Percentiles rank a stretch among this genome's conserved stretches.
Evolutionary conservation across 2,329 filamentous ascomycete species (phyloP).

Genomic region (Xylariaceae sp.): DNA sequence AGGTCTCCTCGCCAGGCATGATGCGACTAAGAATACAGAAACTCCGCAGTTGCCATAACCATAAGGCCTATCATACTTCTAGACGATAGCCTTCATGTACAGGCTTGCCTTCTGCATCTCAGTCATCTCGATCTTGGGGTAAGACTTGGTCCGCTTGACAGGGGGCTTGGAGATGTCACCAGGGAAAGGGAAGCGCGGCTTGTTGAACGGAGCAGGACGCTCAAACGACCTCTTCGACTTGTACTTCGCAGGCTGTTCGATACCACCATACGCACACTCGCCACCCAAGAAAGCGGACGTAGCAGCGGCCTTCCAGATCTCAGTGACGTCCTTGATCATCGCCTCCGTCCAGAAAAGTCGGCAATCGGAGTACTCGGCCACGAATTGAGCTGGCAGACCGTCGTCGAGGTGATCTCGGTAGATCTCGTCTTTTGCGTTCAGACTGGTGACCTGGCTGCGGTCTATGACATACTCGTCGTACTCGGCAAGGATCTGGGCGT

Average conservation of each 20-base stretch:
- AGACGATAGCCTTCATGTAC: slow-evolving; percentile 31
- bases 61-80: background rate
- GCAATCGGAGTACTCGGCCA: slow-evolving; percentile 46
- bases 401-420: slow-evolving; percentile 34
- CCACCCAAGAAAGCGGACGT: slow-evolving; percentile 38
- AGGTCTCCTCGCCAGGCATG: too few relatives aligned
- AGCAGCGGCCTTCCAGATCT: slow-evolving; percentile 44
- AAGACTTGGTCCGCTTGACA: slow-evolving; percentile 8
- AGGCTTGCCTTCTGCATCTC: slow-evolving; percentile 21
- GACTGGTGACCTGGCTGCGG: slow-evolving; percentile 30
- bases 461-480: slow-evolving; percentile 32
- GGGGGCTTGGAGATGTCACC: background rate
- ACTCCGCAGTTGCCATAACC: too few relatives aligned
- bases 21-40: too few relatives aligned
- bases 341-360: slow-evolving; percentile 47
- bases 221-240: slow-evolving; percentile 10
- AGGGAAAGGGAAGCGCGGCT: slow-evolving; percentile 18
- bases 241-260: slow-evolving; percentile 16
- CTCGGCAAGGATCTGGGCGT: slow-evolving; percentile 27
- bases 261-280: slow-evolving; percentile 36
- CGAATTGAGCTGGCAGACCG: slow-evolving; percentile 44
- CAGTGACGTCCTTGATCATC: slow-evolving; percentile 45
- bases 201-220: slow-evolving; percentile 18
- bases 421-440: slow-evolving; percentile 41
- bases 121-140: slow-evolving; percentile 15